These are phyloP conservation scores for Leptodontidium sp. DNA, from an alignment of 2,329 filamentous ascomycete genomes.

Conservation along the genomic window DNA sequence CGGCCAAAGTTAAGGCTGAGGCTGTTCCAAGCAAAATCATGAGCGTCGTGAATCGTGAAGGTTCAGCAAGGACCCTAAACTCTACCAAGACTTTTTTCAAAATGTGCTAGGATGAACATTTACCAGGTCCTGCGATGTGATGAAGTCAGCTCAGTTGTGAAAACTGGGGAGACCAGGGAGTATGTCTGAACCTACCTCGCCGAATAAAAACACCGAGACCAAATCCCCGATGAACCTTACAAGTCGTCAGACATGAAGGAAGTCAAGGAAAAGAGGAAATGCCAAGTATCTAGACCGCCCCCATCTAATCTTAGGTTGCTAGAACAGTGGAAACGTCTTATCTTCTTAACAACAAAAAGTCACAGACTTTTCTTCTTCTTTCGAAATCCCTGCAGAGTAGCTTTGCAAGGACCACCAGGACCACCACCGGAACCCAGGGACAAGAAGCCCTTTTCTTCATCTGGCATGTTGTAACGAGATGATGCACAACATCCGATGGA, in stretches of 20 bases:
- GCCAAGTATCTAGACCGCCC: conserved; percentile 6
- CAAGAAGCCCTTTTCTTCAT: not conserved
- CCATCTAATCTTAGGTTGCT: conserved; percentile 10
- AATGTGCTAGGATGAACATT: not conserved
- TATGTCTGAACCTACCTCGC: not conserved
- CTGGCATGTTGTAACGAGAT: conserved; percentile 1
- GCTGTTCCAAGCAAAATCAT: not conserved
- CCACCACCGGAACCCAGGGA: not conserved
- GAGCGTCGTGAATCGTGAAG: not conserved
- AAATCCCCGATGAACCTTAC: conserved; percentile 2
- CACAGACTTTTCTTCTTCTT: not conserved
- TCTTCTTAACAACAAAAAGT: not conserved
- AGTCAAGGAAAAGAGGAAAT: not conserved
- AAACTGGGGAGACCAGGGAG: not conserved
- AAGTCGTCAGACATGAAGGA: not conserved
- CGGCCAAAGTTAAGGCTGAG: not conserved
- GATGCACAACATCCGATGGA: conserved; percentile 15
- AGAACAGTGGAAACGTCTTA: not conserved
- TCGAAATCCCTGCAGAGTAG: not conserved
- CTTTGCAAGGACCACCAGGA: not conserved
- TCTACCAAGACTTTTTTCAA: not conserved
- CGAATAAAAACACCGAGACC: not conserved
- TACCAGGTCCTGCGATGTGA: not conserved
- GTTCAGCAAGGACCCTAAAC: not conserved
- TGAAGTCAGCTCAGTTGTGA: not conserved